Conservation (phyloP, 352 stramenopile genomes). For the Globisporangium spiculum region DNA sequence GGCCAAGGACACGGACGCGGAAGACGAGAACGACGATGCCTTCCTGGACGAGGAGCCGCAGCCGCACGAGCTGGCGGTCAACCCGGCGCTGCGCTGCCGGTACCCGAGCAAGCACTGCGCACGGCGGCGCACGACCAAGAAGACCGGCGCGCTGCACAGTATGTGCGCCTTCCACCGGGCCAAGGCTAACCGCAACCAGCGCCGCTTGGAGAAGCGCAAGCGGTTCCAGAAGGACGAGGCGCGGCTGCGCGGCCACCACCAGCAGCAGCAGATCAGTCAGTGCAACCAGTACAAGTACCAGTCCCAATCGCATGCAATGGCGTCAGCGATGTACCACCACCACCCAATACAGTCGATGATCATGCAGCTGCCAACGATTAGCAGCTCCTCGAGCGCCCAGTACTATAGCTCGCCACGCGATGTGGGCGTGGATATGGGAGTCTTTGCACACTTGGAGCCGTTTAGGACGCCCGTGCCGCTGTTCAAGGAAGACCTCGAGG, state of each 20-base stretch:
- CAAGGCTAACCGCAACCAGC: constrained; percentile 18
- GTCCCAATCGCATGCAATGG: not conserved
- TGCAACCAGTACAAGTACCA: not conserved
- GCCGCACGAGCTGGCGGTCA: constrained; percentile 34
- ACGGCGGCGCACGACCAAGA: constrained; percentile 11
- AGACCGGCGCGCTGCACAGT: constrained; percentile 13
- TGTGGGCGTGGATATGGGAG: constrained; percentile 19
- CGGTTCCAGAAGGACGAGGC: constrained; percentile 13
- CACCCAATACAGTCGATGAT: not conserved
- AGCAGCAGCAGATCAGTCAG: not conserved
- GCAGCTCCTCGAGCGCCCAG: not conserved
- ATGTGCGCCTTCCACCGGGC: constrained; percentile 17
- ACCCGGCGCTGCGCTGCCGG: constrained; percentile 19
- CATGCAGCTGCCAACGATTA: constrained; percentile 10
- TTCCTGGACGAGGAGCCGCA: constrained; percentile 34
- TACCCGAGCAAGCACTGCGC: constrained; percentile 17
- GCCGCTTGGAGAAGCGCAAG: constrained; percentile 15
- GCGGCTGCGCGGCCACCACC: constrained; percentile 10
- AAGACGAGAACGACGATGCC: constrained; percentile 22
- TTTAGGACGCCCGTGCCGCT: constrained; percentile 32
- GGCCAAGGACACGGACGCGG: constrained; percentile 19
- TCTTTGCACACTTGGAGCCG: constrained; percentile 26
- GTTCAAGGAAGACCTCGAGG: constrained; percentile 37
- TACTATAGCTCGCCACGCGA: constrained; percentile 23
- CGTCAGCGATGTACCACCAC: not conserved